Base-by-base conservation (phyloP, 73 alveolate species). In the Blepharisma stoltei region DNA sequence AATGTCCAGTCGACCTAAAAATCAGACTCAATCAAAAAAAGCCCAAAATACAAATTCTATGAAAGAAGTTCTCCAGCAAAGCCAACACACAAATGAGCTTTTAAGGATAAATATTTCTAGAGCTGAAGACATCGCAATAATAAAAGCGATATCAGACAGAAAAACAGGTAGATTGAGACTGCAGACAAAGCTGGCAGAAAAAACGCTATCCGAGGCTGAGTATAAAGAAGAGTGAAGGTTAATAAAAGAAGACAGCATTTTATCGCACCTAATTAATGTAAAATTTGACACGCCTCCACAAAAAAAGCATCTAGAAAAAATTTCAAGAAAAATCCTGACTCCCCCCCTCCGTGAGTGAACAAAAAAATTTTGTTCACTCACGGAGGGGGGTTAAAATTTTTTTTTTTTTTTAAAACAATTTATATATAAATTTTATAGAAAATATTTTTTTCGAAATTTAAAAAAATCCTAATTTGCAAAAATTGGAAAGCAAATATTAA, bases 201-300 rank as follows among this genome's bases (percentile, higher is more conserved):
- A 69, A 69, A 44, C 65, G 60, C 11, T 69, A n/a, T 11, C 37
- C 0, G 79, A 69, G 55, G 9, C 38, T 9, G 79, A 44, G 4
- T 69, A 14, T 14, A 38, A 46, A 38, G 79, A 69, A 69, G 79
- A 69, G 14, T 44, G 55, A 7, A 23, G 79, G 5, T 69, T 9
- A n/a, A n/a, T n/a, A 8, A 69, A 69, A 69, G 79, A 69, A 69
- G 79, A 69, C 14, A 37, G 76, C n/a, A 9, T 69, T n/a, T 44
- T 69, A 44, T 14, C 23, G 9, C 43, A n/a, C n/a, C 43, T 69
- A n/a, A 14, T 7, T 14, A 25, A 43, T 4, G 23, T 9, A 18
- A 69, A 69, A 69, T 18, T 69, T 38, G 79, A 69, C 9, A 14
- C 45, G 20, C 9, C 27, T 0, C 11, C 45, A 7, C 65, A 69